phyloP scores from a whole-genome alignment of 768 basidiomycete genomes.

The Mycena crocata region DNA sequence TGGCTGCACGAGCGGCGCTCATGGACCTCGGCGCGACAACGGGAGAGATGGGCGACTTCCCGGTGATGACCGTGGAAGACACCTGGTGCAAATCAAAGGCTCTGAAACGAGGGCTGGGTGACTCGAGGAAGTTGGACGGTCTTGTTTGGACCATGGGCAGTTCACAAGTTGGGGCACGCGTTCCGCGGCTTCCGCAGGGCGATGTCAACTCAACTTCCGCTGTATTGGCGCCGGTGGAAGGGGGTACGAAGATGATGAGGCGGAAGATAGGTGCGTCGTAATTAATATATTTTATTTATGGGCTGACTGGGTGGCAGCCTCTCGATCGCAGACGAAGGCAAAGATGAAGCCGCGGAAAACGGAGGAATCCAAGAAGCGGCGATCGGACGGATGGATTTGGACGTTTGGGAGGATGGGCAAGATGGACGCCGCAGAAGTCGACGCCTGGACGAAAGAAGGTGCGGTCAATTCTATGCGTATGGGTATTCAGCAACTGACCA shows the following conservation, averaged over 20 bases:
- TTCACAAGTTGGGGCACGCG: background rate
- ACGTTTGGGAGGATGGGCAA: background rate
- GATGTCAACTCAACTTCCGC: background rate
- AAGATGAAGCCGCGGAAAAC: too few relatives aligned
- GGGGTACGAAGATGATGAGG: background rate
- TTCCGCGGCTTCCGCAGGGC: too few relatives aligned
- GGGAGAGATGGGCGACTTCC: background rate
- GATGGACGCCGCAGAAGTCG: background rate
- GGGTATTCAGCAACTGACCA: background rate
- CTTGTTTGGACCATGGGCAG: background rate
- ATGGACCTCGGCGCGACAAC: background rate
- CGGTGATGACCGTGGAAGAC: background rate
- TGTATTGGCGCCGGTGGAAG: background rate
- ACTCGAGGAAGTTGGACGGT: slow-evolving; percentile 1
- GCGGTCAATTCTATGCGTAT: background rate
- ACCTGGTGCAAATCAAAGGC: background rate
- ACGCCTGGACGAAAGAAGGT: slow-evolving; percentile 6
- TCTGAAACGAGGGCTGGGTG: background rate
- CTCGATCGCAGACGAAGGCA: too few relatives aligned
- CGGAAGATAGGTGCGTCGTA: too few relatives aligned
- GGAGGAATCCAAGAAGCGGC: background rate
- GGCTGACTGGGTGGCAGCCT: too few relatives aligned
- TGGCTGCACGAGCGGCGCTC: slow-evolving; percentile 2
- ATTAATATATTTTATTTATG: too few relatives aligned
- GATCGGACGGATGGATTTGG: slow-evolving; percentile 16